Conservation (phyloP, 495 filamentous ascomycete species). For the Terfezia claveryi region DNA sequence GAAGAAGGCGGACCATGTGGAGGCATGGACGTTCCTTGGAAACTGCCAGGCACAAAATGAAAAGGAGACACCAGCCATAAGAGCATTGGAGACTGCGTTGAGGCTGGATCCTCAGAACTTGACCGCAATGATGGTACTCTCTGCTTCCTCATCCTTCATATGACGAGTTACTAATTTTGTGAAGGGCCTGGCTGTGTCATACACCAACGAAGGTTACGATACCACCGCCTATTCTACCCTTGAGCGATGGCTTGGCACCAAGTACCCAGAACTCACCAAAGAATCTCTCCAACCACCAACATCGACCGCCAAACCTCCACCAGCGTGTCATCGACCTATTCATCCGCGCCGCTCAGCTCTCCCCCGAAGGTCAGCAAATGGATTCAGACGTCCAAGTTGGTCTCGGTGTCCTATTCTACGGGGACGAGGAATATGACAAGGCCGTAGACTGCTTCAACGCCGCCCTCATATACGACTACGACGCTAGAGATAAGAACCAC, state of each 20-base stretch:
- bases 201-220: conserved; percentile 98
- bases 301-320: conserved; percentile 64
- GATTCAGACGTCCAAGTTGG: conserved; percentile 97
- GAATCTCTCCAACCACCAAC: conserved; percentile 40
- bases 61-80: conserved; percentile 92
- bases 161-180: background rate
- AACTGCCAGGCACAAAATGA: conserved; percentile 91
- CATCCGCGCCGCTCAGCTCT: conserved; percentile 76
- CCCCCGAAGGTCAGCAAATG: conserved; percentile 70
- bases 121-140: conserved; percentile 49
- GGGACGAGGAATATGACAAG: conserved; percentile 91
- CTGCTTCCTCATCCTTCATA: background rate
- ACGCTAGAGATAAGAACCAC: conserved; percentile 26
- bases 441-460: conserved; percentile 95
- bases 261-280: conserved; percentile 63
- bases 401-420: conserved; percentile 93
- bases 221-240: conserved; percentile 88
- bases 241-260: conserved; percentile 83
- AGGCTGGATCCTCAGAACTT: conserved; percentile 72
- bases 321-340: conserved; percentile 76
- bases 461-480: conserved; percentile 30
- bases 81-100: conserved; percentile 81
- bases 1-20: conserved; percentile 63
- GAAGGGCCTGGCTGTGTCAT: conserved; percentile 68
- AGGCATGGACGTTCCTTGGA: conserved; percentile 83